Base-by-base conservation (phyloP, 148 eudicot species). In the Heliamphora exappendiculata region DNA sequence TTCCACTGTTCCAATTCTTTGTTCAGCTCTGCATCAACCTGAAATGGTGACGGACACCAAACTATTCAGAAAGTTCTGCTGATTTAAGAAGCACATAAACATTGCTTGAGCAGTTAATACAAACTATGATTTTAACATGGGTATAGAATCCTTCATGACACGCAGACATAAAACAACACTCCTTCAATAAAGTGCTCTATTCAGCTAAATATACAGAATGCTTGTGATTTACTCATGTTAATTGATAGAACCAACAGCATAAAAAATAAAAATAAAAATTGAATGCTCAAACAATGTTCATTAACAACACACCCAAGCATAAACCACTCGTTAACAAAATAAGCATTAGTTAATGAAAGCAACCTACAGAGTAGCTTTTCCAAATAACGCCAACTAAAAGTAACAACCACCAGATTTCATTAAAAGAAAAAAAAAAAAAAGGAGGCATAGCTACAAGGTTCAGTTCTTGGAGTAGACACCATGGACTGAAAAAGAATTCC, bases 1-100 rank as follows among this genome's bases (percentile, higher is more conserved):
- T 88, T 88, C 99, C 99, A 95, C 70, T 91, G 99, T 72, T 95
- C 99, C 85, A 93, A 78, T 78, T 95, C 99, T 79, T 93, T 95
- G 83, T 87, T 91, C 80, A 90, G 67, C 67, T 93, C 99, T 22
- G 83, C 90, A 86, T 95, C 99, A 72, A 86, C 93, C 99, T 95
- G 82, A 81, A 72, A 75, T 45, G 16, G 59, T 58, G 37, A 76
- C 3, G 41, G 73, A 45, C 44, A 77, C 20, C 65, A 31, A 78
- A 80, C 28, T 42, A n/a, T 20, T 51, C 16, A 74, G 69, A 28
- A 9, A 37, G 53, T 65, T 57, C 68, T 73, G 54, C 42, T 73
- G 69, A 26, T 16, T 66, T 20, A 39, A 17, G 20, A 29, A 41
- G 34, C 20, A 10, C 37, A 34, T 14, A 24, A 75, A 16, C 14